phyloP scores from a whole-genome alignment of 768 basidiomycete genomes.

The Epithele typhae region DNA sequence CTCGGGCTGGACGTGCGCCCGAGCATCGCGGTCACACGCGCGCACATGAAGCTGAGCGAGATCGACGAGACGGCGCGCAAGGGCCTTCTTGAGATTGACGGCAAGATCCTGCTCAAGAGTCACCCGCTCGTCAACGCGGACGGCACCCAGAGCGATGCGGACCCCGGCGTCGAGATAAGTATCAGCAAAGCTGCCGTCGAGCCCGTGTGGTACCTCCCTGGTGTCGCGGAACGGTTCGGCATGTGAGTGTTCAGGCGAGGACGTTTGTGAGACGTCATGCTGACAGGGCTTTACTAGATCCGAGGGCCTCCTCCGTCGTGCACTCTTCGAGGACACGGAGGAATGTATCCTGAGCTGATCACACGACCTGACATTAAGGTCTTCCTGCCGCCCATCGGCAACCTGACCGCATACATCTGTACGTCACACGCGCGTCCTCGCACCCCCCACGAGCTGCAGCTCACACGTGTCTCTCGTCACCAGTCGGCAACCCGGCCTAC shows the following conservation, averaged over 20 bases:
- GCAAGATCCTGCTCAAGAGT: conserved; percentile 74
- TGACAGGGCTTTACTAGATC: conserved; percentile 41
- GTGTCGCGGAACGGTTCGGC: conserved; percentile 89
- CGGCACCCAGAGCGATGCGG: conserved; percentile 48
- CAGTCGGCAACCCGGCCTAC: conserved; percentile 82
- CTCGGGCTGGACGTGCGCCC: conserved; percentile 82
- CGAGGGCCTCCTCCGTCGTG: conserved; percentile 80
- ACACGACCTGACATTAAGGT: conserved; percentile 94
- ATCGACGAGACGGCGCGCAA: conserved; percentile 75
- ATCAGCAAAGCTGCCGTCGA: conserved; percentile 95
- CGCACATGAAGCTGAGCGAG: conserved; percentile 93
- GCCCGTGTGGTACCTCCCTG: conserved; percentile 94
- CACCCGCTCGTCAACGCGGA: conserved; percentile 59
- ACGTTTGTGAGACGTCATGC: background rate
- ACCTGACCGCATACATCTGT: conserved; percentile 91
- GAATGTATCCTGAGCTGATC: conserved; percentile 94
- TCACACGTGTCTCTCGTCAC: background rate
- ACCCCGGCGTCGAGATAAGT: conserved; percentile 81
- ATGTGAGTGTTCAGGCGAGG: conserved; percentile 52
- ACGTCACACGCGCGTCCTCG: conserved; percentile 17
- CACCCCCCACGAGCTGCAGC: no score
- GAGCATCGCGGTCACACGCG: conserved; percentile 88
- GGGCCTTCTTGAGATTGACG: conserved; percentile 75
- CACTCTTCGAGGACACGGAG: conserved; percentile 93
- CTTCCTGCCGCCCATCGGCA: conserved; percentile 93